Evolutionary conservation across 1,284 basidiomycete genomes (phyloP).

Genomic region (Malassezia nana): DNA sequence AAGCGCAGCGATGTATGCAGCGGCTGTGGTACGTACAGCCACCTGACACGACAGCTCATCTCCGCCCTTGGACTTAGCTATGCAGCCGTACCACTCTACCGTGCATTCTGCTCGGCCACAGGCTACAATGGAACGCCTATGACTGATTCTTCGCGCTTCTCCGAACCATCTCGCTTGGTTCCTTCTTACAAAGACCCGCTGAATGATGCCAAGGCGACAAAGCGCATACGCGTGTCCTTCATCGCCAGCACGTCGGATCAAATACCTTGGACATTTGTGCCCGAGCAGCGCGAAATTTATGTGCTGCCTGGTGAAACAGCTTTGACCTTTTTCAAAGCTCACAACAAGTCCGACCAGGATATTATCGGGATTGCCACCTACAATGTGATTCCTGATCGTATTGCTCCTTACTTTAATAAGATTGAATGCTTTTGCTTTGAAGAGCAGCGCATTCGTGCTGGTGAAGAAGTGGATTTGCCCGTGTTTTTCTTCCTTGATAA

Average conservation of each 20-base stretch:
- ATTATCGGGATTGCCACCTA: slow-evolving; percentile 98
- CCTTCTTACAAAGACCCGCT: slow-evolving; percentile 34
- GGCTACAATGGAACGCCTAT: slow-evolving; percentile 92
- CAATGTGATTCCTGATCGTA: slow-evolving; percentile 86
- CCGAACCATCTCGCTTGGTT: slow-evolving; percentile 24
- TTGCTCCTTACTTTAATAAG: slow-evolving; percentile 97
- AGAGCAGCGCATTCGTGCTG: slow-evolving; percentile 86
- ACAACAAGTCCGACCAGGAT: slow-evolving; percentile 72
- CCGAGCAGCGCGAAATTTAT: slow-evolving; percentile 77
- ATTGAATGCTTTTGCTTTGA: slow-evolving; percentile 99
- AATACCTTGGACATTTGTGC: slow-evolving; percentile 84
- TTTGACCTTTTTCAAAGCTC: slow-evolving; percentile 90
- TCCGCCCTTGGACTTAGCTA: slow-evolving; percentile 75
- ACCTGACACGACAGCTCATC: slow-evolving; percentile 51
- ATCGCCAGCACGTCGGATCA: slow-evolving; percentile 82
- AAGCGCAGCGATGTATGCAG: slow-evolving; percentile 12
- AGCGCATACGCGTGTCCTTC: slow-evolving; percentile 78
- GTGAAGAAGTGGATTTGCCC: slow-evolving; percentile 96
- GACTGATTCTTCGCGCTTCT: slow-evolving; percentile 51
- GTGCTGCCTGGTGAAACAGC: slow-evolving; percentile 93
- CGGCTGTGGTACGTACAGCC: slow-evolving; percentile 9
- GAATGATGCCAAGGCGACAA: slow-evolving; percentile 17
- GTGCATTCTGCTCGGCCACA: slow-evolving; percentile 93
- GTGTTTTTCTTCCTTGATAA: slow-evolving; percentile 97
- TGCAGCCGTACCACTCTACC: slow-evolving; percentile 90